phyloP scores from a whole-genome alignment of 129 eudicot species.

The Artemisia annua region DNA sequence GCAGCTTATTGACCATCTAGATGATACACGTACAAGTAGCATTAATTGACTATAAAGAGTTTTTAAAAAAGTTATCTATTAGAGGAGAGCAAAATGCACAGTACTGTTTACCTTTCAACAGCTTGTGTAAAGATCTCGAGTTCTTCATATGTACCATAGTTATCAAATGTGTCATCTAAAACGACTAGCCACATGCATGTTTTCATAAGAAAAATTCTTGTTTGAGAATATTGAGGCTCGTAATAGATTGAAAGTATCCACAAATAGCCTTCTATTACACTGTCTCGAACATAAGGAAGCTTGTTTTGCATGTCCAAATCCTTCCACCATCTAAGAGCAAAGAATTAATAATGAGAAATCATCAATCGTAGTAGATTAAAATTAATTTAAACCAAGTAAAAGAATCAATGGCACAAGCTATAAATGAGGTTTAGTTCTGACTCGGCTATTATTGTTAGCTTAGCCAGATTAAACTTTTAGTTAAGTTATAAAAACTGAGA shows the following conservation, averaged over 20 bases:
- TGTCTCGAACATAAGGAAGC: slow-evolving; percentile 47
- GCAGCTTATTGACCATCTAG: too few relatives aligned
- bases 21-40: too few relatives aligned
- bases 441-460: too few relatives aligned
- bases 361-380: neutral
- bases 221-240: slow-evolving; percentile 32
- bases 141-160: neutral
- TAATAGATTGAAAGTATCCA: slow-evolving; percentile 33
- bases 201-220: slow-evolving; percentile 28
- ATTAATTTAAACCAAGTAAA: neutral
- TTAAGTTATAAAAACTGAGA: neutral
- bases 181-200: slow-evolving; percentile 15
- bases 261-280: slow-evolving; percentile 44
- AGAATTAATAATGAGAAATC: too few relatives aligned
- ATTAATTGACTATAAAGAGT: too few relatives aligned
- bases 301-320: slow-evolving; percentile 29
- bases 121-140: slow-evolving; percentile 20
- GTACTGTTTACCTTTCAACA: slow-evolving; percentile 28
- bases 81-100: too few relatives aligned
- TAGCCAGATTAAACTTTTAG: too few relatives aligned
- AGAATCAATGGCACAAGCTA: neutral
- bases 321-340: slow-evolving; percentile 43
- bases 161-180: slow-evolving; percentile 14
- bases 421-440: neutral
- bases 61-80: too few relatives aligned